Conservation (phyloP, 495 filamentous ascomycete species). For the Penicillium fimorum region DNA sequence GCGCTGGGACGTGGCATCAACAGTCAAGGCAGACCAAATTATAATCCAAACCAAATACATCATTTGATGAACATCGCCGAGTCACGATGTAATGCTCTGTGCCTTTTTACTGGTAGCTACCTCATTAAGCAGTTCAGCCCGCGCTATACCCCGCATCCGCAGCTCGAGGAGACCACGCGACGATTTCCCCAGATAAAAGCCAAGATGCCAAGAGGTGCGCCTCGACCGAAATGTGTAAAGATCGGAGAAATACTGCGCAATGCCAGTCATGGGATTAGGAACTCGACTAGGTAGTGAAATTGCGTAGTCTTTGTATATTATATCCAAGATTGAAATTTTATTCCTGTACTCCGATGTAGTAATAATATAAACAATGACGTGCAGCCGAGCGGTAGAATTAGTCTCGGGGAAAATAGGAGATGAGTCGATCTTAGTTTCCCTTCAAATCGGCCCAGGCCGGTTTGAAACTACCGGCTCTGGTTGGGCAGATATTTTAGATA, state of each 20-base stretch:
- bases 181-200: constrained; percentile 28
- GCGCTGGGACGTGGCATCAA: not conserved
- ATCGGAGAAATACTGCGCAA: not conserved
- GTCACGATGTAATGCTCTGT: not conserved
- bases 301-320: too few relatives aligned
- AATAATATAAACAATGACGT: constrained; percentile 21
- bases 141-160: constrained; percentile 28
- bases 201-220: constrained; percentile 23
- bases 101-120: not conserved
- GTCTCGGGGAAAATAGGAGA: constrained; percentile 32
- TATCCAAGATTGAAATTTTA: not conserved
- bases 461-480: constrained; percentile 18
- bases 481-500: constrained; percentile 18
- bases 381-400: constrained; percentile 1
- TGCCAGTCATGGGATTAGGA: constrained; percentile 9
- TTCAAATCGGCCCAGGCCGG: constrained; percentile 23
- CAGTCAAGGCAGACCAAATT: not conserved
- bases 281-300: too few relatives aligned
- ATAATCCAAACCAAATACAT: not conserved
- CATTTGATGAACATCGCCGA: not conserved
- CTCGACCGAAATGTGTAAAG: not conserved
- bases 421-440: constrained; percentile 14
- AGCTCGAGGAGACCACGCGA: constrained; percentile 24
- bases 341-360: not conserved
- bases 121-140: not conserved